A percentile compares a stretch with the other conserved stretches of the same genome.
These are phyloP conservation scores for Apiosordaria backusii DNA, from an alignment of 495 filamentous ascomycete genomes.

Conservation along the genomic window DNA sequence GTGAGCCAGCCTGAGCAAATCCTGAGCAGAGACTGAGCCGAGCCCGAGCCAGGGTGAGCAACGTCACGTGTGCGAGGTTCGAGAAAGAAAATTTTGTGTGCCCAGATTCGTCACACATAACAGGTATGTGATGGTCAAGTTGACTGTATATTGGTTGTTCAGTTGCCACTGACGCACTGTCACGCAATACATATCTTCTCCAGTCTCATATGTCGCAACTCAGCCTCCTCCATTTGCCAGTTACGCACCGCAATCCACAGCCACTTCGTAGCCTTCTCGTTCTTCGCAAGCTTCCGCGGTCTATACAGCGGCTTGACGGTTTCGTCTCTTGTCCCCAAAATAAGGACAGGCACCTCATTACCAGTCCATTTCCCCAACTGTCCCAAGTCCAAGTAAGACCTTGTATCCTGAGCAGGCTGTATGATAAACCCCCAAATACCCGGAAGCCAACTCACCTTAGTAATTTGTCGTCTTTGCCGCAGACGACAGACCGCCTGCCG, in stretches of 20 bases:
- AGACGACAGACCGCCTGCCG: background rate
- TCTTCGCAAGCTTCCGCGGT: background rate
- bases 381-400: background rate
- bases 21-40: too few relatives aligned
- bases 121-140: too few relatives aligned
- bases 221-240: background rate
- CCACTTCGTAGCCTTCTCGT: background rate
- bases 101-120: too few relatives aligned
- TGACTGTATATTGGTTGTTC: too few relatives aligned
- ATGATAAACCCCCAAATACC: background rate
- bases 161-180: too few relatives aligned
- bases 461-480: background rate
- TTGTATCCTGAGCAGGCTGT: background rate
- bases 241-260: background rate
- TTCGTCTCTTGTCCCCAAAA: background rate
- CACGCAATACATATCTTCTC: background rate
- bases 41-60: too few relatives aligned
- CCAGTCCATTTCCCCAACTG: background rate
- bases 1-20: too few relatives aligned
- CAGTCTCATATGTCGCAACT: background rate
- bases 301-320: background rate
- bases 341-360: background rate
- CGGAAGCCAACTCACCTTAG: background rate
- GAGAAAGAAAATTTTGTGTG: too few relatives aligned
- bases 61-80: too few relatives aligned